Conservation (phyloP, 768 basidiomycete genomes). For the Boletus tylopilopsis region DNA sequence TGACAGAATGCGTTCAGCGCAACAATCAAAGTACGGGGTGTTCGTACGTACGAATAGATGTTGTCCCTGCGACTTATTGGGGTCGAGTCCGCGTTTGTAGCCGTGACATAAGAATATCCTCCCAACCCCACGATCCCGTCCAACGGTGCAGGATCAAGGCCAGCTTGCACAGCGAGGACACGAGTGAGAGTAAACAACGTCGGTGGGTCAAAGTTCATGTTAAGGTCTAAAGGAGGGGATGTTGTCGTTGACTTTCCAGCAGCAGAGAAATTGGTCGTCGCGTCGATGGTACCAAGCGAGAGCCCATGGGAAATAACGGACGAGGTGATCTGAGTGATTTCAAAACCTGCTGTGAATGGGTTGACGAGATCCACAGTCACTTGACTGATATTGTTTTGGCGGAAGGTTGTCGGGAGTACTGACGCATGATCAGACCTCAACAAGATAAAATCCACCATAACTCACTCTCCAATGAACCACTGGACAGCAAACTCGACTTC, state of each 20-base stretch:
- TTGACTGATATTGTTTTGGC: slow-evolving; percentile 58
- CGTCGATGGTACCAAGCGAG: slow-evolving; percentile 56
- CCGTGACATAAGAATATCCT: slow-evolving; percentile 54
- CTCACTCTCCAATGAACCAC: slow-evolving; percentile 52
- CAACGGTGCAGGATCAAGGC: slow-evolving; percentile 54
- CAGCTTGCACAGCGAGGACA: slow-evolving; percentile 61
- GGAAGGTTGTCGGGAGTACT: slow-evolving; percentile 66
- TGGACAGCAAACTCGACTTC: slow-evolving; percentile 50
- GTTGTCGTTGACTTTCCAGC: slow-evolving; percentile 50
- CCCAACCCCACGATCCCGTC: slow-evolving; percentile 65
- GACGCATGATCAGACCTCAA: not conserved
- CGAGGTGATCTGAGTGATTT: slow-evolving; percentile 55
- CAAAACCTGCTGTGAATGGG: slow-evolving; percentile 60
- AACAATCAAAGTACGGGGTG: not conserved
- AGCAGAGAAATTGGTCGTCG: slow-evolving; percentile 46
- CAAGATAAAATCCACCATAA: not conserved
- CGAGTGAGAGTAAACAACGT: slow-evolving; percentile 70
- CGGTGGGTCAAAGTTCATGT: slow-evolving; percentile 66
- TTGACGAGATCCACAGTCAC: slow-evolving; percentile 60
- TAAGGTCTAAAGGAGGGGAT: slow-evolving; percentile 55
- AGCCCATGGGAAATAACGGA: slow-evolving; percentile 62
- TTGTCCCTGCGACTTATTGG: slow-evolving; percentile 38
- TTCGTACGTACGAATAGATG: slow-evolving; percentile 54
- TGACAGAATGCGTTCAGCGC: slow-evolving; percentile 22
- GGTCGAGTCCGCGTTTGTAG: slow-evolving; percentile 32